A percentile compares a stretch with the other conserved stretches of the same genome.
These are phyloP conservation scores for Malassezia caprae DNA, from an alignment of 1,284 basidiomycete genomes.

Conservation along the genomic window DNA sequence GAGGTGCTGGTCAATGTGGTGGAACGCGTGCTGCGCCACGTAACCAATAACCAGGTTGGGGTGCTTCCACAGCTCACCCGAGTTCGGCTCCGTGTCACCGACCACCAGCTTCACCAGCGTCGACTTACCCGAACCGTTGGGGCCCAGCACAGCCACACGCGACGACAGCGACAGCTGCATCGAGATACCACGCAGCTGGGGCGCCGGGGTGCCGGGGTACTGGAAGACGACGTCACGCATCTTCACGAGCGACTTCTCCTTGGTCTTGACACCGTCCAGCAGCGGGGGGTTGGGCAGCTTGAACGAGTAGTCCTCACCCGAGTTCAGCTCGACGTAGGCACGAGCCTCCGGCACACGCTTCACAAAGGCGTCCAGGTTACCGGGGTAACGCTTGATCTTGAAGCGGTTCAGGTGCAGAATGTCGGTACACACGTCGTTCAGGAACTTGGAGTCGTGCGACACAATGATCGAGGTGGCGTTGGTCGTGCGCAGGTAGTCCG, in stretches of 20 bases:
- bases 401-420: constrained; percentile 49
- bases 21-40: constrained; percentile 49
- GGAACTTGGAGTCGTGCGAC: constrained; percentile 48
- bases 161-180: constrained; percentile 49
- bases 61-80: constrained; percentile 48
- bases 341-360: constrained; percentile 48
- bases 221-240: constrained; percentile 47
- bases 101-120: constrained; percentile 48
- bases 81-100: constrained; percentile 46
- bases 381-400: constrained; percentile 49
- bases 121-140: constrained; percentile 48
- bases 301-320: constrained; percentile 48
- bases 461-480: constrained; percentile 47
- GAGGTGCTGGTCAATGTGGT: constrained; percentile 49
- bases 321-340: constrained; percentile 46
- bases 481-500: constrained; percentile 42
- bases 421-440: constrained; percentile 48
- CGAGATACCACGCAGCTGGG: constrained; percentile 45
- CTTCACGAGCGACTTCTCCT: constrained; percentile 49
- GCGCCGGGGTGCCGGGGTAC: constrained; percentile 44
- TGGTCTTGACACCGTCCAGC: constrained; percentile 49
- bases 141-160: constrained; percentile 47
- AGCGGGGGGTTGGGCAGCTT: constrained; percentile 48
- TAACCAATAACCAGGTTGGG: constrained; percentile 49
- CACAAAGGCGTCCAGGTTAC: constrained; percentile 47